Base-by-base conservation (phyloP, 1,284 basidiomycete species). In the Ceraceosorus guamensis region DNA sequence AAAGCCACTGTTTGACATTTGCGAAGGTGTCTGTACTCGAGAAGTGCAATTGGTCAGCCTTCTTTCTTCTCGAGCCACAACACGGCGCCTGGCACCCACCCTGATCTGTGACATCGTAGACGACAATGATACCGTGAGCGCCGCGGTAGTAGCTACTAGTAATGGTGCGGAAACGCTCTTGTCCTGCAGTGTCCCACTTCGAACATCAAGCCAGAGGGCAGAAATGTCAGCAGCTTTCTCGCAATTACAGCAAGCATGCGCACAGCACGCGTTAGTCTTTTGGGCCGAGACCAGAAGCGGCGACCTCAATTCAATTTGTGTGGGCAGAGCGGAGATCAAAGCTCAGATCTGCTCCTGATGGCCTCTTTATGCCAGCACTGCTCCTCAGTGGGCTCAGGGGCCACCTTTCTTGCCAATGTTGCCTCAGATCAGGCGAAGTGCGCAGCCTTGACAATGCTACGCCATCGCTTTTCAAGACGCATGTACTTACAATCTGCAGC, bases 1-100 rank as follows among this genome's bases (percentile, higher is more conserved):
- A 91, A 59, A 98, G 84, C 95, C 95, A 98, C 78, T 96, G 91
- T 83, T 98, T 99, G 77, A 98, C 95, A 74, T 98, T 96, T 72
- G 87, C 86, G 81, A 95, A 97, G 14, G 91, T 92, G 74, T 97
- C 91, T 91, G 60, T 11, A n/a, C 14, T 14, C 16, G 37, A 13
- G 30, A 18, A 5, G 13, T 31, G 10, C 8, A 33, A 11, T 13
- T 24, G 13, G 6, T 32, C 8, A 24, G 24, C 24, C 24, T 2
- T 24, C 24, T 24, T 24, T 6, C 16, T 48, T 33, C n/a, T 18
- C 8, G 46, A 7, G 24, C 46, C 5, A 7, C 16, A 1, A 16
- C 11, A 24, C 33, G 6, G 11, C 1, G 33, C 7, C 6, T 4
- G 8, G 7, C 18, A 41, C 48, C 50, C 44, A 58, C 56, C 68